A percentile compares a stretch with the other conserved stretches of the same genome.
These are phyloP conservation scores for Corymbia citriodora DNA, from an alignment of 441 rosid species.

Conservation along the genomic window DNA sequence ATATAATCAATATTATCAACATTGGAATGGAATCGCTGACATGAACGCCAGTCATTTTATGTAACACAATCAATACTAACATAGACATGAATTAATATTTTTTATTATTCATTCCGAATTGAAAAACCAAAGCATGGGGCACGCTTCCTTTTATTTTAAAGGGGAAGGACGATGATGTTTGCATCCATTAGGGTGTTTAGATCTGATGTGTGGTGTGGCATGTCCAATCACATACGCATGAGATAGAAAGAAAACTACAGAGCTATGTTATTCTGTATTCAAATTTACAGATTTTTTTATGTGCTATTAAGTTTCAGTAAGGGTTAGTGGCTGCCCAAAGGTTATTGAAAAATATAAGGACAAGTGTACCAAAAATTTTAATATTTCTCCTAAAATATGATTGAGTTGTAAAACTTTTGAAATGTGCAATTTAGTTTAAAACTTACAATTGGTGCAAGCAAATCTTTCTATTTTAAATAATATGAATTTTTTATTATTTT, in stretches of 20 bases:
- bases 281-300: background rate
- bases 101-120: background rate
- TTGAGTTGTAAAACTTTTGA: rapidly evolving
- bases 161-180: background rate
- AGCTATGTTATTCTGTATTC: background rate
- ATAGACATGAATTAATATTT: background rate
- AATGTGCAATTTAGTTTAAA: background rate
- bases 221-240: background rate
- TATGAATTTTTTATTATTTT: no score
- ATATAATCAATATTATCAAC: no score
- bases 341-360: background rate
- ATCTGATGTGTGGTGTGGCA: background rate
- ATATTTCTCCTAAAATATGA: background rate
- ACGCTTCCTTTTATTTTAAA: background rate
- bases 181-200: background rate
- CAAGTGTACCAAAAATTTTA: background rate
- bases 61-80: no score
- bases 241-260: background rate
- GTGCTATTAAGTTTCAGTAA: background rate
- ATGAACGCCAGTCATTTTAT: no score
- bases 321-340: background rate
- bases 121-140: background rate
- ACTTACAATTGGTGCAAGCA: background rate
- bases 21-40: no score
- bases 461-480: no score